Evolutionary conservation across 495 filamentous ascomycete genomes (phyloP), one percentile per base, ranked within the genome.

Genomic region (Daldinia concentrica): DNA sequence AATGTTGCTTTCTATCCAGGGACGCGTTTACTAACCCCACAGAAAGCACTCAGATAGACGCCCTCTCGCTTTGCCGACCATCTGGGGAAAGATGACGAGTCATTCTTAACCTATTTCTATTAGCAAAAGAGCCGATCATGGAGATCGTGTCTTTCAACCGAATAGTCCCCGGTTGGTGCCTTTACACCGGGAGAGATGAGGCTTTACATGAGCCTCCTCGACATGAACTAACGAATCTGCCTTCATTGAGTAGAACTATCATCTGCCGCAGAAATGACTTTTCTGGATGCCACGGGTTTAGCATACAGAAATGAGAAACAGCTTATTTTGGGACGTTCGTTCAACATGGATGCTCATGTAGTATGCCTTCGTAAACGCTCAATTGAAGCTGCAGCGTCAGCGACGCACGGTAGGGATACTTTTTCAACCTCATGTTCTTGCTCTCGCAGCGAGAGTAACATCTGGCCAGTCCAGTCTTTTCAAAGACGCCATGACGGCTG

Each of bases 1-100:
- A 69, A 37, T 24, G 45, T 68, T 39, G 61, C 27, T 58, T 61
- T 71, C 50, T 52, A 36, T 32, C 62, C 62, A 61, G 43, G 50
- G 66, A 69, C 61, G 61, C 61, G 61, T 66, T 37, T 48, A 30
- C 50, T 15, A 58, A 69, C 71, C 71, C 71, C 71, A 69, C 61
- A 73, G 36, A 57, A 11, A 43, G n/a, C 30, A 57, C n/a, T 34
- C n/a, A 17, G 9, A 43, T 34, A 41, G 36, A 57, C 57, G 27
- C 39, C 15, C 50, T 26, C 43, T 71, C 30, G 45, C 62, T 73
- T 58, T 73, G 67, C 69, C 75, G 73, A 64, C 61, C 37, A 50
- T 68, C 66, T 56, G 58, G 61, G 62, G 66, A 58, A 37, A 58
- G 54, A 72, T 76, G 75, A 74, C 68, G 67, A 76, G 62, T 69